These are phyloP conservation scores for Nothomitra cinnamomea DNA, from an alignment of 2,329 filamentous ascomycete species.

Conservation along the genomic window DNA sequence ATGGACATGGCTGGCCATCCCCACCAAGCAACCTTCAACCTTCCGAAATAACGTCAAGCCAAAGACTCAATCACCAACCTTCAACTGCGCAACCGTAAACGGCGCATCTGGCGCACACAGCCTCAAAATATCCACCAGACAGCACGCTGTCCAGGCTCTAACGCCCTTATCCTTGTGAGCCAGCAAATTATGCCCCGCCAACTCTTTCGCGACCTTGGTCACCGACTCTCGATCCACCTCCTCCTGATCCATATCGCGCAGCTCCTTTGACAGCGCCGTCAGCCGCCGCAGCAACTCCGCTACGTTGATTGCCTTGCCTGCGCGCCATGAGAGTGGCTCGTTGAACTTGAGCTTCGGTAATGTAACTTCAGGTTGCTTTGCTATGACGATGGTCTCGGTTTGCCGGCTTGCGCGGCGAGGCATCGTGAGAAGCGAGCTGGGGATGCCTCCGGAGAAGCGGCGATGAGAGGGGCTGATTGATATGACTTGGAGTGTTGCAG, in stretches of 20 bases:
- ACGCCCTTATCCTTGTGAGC: constrained; percentile 89
- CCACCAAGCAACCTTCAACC: not conserved
- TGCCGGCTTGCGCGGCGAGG: not conserved
- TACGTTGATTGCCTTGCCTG: constrained; percentile 75
- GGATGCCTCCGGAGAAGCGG: not conserved
- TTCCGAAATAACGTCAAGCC: not conserved
- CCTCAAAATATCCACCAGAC: constrained; percentile 81
- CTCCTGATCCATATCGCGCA: constrained; percentile 76
- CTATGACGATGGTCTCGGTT: constrained; percentile 1
- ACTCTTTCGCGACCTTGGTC: constrained; percentile 64
- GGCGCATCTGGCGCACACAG: constrained; percentile 90
- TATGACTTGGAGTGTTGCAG: not conserved
- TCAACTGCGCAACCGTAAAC: constrained; percentile 76
- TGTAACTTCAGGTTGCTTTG: not conserved
- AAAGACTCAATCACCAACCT: constrained; percentile 38
- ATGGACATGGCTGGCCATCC: too few species aligned
- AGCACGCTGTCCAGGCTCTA: constrained; percentile 73
- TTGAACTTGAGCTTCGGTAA: constrained; percentile 47
- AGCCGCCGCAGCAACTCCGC: constrained; percentile 68
- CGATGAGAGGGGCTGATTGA: not conserved
- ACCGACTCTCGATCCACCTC: constrained; percentile 71
- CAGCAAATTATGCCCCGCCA: constrained; percentile 66
- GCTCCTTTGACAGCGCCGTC: constrained; percentile 63
- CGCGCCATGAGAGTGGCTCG: constrained; percentile 76
- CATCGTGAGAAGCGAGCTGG: not conserved